These are phyloP conservation scores for Aspergillus bertholletiae DNA, from an alignment of 495 filamentous ascomycete genomes.

Conservation along the genomic window DNA sequence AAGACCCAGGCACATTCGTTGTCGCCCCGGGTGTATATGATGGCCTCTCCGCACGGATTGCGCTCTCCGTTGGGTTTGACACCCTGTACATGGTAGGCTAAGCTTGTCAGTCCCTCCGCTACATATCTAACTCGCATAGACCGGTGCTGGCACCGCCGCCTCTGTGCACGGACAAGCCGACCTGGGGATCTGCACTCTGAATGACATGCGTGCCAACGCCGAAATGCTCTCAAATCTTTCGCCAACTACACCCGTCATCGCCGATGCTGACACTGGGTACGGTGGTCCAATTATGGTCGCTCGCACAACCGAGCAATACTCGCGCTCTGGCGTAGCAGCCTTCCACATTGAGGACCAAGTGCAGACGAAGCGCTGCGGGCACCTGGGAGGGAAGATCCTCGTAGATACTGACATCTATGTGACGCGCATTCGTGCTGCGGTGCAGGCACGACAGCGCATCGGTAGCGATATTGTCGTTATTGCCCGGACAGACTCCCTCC, in stretches of 20 bases:
- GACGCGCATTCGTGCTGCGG: conserved; percentile 56
- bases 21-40: conserved; percentile 67
- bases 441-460: conserved; percentile 46
- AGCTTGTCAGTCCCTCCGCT: background rate
- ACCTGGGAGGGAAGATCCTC: conserved; percentile 60
- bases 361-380: conserved; percentile 63
- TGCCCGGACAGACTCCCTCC: conserved; percentile 64
- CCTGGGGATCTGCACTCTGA: conserved; percentile 55
- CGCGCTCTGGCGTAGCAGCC: conserved; percentile 61
- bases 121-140: conserved; percentile 26
- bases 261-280: conserved; percentile 68
- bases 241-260: conserved; percentile 54
- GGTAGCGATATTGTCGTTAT: conserved; percentile 64
- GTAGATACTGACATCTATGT: conserved; percentile 51
- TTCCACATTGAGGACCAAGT: conserved; percentile 76
- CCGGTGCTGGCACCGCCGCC: conserved; percentile 65
- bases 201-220: conserved; percentile 43
- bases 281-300: conserved; percentile 64
- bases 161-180: conserved; percentile 67
- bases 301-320: conserved; percentile 60
- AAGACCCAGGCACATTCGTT: conserved; percentile 35
- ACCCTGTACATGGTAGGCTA: conserved; percentile 58
- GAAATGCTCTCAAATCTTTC: conserved; percentile 42
- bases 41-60: conserved; percentile 63
- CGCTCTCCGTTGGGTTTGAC: conserved; percentile 58